Conservation (phyloP, 2,329 filamentous ascomycete species). For the Fusarium incarnatum region DNA sequence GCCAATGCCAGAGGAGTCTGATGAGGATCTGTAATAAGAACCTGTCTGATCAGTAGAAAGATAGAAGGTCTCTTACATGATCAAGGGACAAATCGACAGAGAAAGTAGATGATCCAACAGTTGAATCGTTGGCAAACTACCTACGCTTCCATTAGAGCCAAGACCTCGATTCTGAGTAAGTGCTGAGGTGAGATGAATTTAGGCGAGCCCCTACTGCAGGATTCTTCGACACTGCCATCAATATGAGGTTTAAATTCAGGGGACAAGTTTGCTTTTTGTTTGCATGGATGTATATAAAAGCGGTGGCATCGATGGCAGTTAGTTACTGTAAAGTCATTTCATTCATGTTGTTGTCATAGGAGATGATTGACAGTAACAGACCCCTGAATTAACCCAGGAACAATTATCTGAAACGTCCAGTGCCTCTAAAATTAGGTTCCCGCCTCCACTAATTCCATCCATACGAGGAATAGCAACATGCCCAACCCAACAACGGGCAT, state of each 20-base stretch:
- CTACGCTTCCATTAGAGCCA: neutral
- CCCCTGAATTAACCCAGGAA: slow-evolving; percentile 32
- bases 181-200: slow-evolving; percentile 20
- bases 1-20: neutral
- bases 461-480: slow-evolving; percentile 25
- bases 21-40: neutral
- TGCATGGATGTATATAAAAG: neutral
- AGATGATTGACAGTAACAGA: slow-evolving; percentile 4
- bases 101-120: neutral
- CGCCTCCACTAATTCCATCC: slow-evolving; percentile 17
- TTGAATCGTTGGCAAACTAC: neutral
- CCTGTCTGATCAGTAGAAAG: neutral
- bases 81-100: neutral
- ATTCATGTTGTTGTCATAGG: neutral
- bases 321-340: neutral
- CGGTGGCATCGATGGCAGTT: neutral
- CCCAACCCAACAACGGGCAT: neutral
- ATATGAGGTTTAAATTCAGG: neutral
- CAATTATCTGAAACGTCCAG: slow-evolving; percentile 33
- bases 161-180: slow-evolving; percentile 6
- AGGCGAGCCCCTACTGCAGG: neutral
- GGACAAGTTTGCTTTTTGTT: neutral
- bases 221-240: neutral
- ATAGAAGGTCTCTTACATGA: neutral
- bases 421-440: slow-evolving; percentile 37